Evolutionary conservation across 2,329 filamentous ascomycete genomes (phyloP).

Genomic region (Arthrobotrys entomopaga): DNA sequence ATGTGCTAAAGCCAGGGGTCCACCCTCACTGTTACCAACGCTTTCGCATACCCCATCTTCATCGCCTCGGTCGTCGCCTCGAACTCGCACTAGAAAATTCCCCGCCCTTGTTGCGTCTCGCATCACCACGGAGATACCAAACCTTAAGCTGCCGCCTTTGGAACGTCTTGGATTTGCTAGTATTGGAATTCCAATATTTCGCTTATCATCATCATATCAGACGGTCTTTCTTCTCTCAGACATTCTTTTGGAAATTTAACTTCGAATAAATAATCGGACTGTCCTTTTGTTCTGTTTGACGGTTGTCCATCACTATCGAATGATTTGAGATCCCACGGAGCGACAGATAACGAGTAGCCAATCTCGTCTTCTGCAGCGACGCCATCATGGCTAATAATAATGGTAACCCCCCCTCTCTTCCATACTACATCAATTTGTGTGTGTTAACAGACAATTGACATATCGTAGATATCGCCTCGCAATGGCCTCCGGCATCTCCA

Average conservation of each 20-base stretch:
- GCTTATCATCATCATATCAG: slow-evolving; percentile 16
- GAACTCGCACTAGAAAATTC: not conserved
- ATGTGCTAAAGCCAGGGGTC: slow-evolving; percentile 3
- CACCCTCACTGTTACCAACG: not conserved
- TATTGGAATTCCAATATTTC: slow-evolving; percentile 13
- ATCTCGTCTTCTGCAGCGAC: slow-evolving; percentile 15
- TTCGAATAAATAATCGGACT: slow-evolving; percentile 17
- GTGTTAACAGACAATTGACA: not conserved
- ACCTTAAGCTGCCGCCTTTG: not conserved
- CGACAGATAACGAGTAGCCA: not conserved
- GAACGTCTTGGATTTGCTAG: not conserved
- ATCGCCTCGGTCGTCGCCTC: slow-evolving; percentile 1
- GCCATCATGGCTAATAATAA: slow-evolving; percentile 47
- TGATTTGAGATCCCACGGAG: slow-evolving; percentile 7
- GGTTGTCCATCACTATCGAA: slow-evolving; percentile 8
- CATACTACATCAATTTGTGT: not conserved
- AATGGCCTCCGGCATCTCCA: slow-evolving; percentile 74
- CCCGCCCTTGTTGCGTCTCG: not conserved
- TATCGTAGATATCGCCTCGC: slow-evolving; percentile 24
- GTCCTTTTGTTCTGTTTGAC: not conserved
- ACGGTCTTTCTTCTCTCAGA: not conserved
- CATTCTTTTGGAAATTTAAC: not conserved
- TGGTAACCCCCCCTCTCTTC: slow-evolving; percentile 18
- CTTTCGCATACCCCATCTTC: not conserved
- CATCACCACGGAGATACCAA: not conserved